Conservation (phyloP, 1,284 basidiomycete species). For the Ustilago lituana region DNA sequence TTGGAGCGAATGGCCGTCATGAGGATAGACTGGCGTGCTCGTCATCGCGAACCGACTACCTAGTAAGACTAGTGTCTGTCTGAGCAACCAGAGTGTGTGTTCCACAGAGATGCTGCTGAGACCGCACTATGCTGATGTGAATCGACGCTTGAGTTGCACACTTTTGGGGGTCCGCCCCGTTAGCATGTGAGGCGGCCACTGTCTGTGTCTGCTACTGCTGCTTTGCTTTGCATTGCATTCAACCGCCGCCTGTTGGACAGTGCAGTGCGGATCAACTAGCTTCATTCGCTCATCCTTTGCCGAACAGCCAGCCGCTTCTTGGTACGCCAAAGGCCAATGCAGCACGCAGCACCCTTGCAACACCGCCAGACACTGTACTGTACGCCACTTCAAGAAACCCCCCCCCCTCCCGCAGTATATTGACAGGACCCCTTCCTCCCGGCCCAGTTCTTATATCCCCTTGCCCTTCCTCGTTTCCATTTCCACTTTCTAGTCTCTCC, state of each 20-base stretch:
- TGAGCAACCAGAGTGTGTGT: neutral
- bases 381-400: slow-evolving; percentile 1
- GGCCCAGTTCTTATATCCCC: too few relatives aligned
- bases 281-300: too few relatives aligned
- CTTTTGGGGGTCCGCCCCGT: slow-evolving; percentile 10
- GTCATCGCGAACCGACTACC: slow-evolving; percentile 2
- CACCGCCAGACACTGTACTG: too few relatives aligned
- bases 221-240: slow-evolving; percentile 3
- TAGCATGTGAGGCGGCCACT: slow-evolving; percentile 16
- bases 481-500: too few relatives aligned
- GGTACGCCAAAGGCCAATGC: too few relatives aligned
- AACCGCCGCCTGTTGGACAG: slow-evolving; percentile 11
- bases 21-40: too few relatives aligned
- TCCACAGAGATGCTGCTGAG: neutral
- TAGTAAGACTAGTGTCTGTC: neutral
- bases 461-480: too few relatives aligned
- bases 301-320: too few relatives aligned
- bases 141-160: too few relatives aligned
- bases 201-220: too few relatives aligned
- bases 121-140: neutral
- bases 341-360: too few relatives aligned
- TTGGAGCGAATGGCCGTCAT: too few relatives aligned
- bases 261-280: neutral
- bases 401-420: slow-evolving; percentile 3
- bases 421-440: slow-evolving; percentile 4